Evolutionary conservation across 192 early-diverging fungal genomes (phyloP).

Genomic region (Umbelopsis sp.): DNA sequence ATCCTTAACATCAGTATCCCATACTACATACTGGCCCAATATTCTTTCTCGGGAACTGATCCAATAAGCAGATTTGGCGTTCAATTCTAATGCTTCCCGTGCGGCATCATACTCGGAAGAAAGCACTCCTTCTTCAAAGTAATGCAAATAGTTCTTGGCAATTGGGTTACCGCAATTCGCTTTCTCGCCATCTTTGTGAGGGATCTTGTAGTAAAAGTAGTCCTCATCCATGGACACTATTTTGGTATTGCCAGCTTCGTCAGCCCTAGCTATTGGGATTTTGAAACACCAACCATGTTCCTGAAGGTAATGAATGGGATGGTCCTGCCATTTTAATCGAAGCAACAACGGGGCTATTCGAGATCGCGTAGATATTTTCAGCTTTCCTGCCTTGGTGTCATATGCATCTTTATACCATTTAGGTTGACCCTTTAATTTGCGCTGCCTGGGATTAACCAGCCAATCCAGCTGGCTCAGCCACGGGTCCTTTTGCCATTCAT

Average conservation of each 20-base stretch:
- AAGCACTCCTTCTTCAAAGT: constrained; percentile 82
- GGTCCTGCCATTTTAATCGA: constrained; percentile 79
- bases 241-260: constrained; percentile 6
- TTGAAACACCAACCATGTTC: constrained; percentile 83
- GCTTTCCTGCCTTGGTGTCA: constrained; percentile 52
- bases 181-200: constrained; percentile 84
- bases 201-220: constrained; percentile 63
- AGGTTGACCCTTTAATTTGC: constrained; percentile 60
- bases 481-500: constrained; percentile 61
- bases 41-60: constrained; percentile 81
- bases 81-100: constrained; percentile 75
- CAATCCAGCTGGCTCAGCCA: constrained; percentile 88
- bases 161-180: constrained; percentile 85
- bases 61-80: constrained; percentile 91
- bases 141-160: constrained; percentile 75
- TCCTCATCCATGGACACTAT: constrained; percentile 47
- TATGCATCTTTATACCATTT: constrained; percentile 87
- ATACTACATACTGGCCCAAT: constrained; percentile 83
- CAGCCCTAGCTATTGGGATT: constrained; percentile 21
- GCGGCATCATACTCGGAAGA: constrained; percentile 73
- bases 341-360: constrained; percentile 82
- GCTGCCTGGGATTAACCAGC: constrained; percentile 51
- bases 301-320: constrained; percentile 73
- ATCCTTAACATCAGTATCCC: constrained; percentile 54
- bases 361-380: constrained; percentile 73